A percentile compares a stretch with the other conserved stretches of the same genome.
phyloP scores from a whole-genome alignment of 2,329 filamentous ascomycete genomes.

The Stagonosporopsis chrysanthemi region DNA sequence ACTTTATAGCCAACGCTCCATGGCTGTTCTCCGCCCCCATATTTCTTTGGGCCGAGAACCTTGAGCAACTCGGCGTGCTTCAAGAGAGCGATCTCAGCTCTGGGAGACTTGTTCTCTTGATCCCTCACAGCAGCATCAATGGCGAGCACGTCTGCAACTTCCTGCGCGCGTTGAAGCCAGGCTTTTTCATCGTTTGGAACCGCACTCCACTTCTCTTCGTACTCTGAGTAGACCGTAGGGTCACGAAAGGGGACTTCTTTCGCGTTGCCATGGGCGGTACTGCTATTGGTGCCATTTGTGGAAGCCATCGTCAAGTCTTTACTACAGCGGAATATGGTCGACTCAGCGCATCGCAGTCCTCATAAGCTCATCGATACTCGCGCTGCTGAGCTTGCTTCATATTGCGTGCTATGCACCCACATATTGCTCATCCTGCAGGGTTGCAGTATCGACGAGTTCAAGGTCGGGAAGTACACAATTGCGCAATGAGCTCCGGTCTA shows the following conservation, averaged over 20 bases:
- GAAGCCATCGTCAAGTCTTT: slow-evolving; percentile 12
- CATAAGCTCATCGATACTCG: background rate
- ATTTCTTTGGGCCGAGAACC: slow-evolving; percentile 58
- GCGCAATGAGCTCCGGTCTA: background rate
- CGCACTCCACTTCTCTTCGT: slow-evolving; percentile 48
- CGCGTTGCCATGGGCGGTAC: slow-evolving; percentile 20
- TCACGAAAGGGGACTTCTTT: slow-evolving; percentile 35
- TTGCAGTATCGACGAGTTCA: background rate
- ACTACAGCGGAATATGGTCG: background rate
- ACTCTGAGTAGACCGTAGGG: slow-evolving; percentile 51
- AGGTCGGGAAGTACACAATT: background rate
- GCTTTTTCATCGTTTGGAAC: slow-evolving; percentile 52
- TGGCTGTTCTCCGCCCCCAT: slow-evolving; percentile 61
- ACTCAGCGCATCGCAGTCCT: background rate
- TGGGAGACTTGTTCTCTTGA: slow-evolving; percentile 61
- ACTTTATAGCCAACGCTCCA: slow-evolving; percentile 65
- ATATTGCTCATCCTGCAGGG: slow-evolving; percentile 7
- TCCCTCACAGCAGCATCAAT: slow-evolving; percentile 59
- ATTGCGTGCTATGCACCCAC: slow-evolving; percentile 18
- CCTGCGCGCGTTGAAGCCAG: slow-evolving; percentile 59
- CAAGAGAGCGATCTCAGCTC: slow-evolving; percentile 59
- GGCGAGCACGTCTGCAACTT: slow-evolving; percentile 59
- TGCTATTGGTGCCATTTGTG: slow-evolving; percentile 23
- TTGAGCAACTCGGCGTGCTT: slow-evolving; percentile 62
- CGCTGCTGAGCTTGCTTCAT: slow-evolving; percentile 7